Evolutionary conservation across 2,329 filamentous ascomycete species (phyloP), one percentile per base, ranked within the genome.

Genomic region (Calonectria crousiana): DNA sequence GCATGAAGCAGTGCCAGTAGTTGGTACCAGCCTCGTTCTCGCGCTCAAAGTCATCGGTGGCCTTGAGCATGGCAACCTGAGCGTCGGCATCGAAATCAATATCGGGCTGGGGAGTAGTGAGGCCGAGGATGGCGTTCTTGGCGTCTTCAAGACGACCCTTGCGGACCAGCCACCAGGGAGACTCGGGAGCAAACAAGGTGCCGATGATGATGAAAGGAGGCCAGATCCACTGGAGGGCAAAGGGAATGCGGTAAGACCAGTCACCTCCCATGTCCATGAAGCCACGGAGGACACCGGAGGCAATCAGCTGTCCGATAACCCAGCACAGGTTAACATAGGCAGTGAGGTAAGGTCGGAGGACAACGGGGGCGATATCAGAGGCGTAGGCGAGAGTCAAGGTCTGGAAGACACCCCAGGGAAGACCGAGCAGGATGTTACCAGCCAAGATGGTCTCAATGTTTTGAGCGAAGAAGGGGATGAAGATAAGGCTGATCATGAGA

Each of bases 361-460:
- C 74, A 8, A 94, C 89, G 0, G 93, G 93, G 78, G 92, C 93
- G 58, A 94, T 92, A 80, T 94, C 92, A 51, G 90, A 90, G 10
- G 91, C 92, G 75, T 93, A 93, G 2, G 92, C 90, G 66, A 90
- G 87, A 41, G 88, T 88, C 36, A 90, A 82, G n/a, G 85, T 83
- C 70, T 89, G 88, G 82, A 91, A 88, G 41, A 89, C 85, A 20
- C 87, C 87, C 85, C 88, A 90, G 0, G 89, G 89, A 30, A 91
- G 87, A 44, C 91, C 91, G 76, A 89, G 90, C 3, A 92, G 83
- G 47, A 92, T 88, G 80, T 92, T 89, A 2, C 89, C 90, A 0
- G 87, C 87, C 13, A 92, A 86, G 20, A 92, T 86, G 14, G 88
- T 86, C 65, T 87, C 81, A 16, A 91, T 86, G 75, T 87, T 89